Percentiles rank a stretch among this genome's conserved stretches.
Evolutionary conservation across 2,329 filamentous ascomycete genomes (phyloP).

Genomic region (Magnaporthiopsis poae): DNA sequence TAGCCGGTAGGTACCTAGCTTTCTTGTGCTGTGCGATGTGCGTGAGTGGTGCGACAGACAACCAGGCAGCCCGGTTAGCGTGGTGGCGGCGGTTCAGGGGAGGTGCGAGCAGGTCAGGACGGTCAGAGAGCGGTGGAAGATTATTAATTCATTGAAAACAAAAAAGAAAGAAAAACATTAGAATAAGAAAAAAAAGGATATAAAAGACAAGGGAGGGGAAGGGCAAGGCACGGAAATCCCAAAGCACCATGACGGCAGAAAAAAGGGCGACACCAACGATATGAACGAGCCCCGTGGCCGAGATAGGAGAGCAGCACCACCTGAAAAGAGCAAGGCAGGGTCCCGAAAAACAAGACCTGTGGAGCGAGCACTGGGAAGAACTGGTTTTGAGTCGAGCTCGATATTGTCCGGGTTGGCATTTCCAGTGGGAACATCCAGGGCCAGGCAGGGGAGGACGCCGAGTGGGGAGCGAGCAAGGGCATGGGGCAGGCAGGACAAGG

Average conservation of each 20-base stretch:
- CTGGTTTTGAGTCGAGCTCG: conserved; percentile 4
- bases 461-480: background rate
- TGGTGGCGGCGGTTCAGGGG: background rate
- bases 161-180: background rate
- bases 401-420: conserved; percentile 4
- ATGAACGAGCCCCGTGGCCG: background rate
- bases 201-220: background rate
- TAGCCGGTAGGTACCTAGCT: background rate
- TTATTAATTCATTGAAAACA: background rate
- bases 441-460: background rate
- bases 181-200: background rate
- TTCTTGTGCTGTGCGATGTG: background rate
- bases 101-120: background rate
- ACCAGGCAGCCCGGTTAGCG: background rate
- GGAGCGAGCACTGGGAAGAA: background rate
- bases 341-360: background rate
- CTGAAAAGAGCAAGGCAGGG: background rate
- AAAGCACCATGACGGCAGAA: background rate
- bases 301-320: background rate
- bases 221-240: conserved; percentile 1
- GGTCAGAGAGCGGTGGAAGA: background rate
- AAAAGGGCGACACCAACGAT: conserved; percentile 1
- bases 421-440: background rate
- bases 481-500: background rate
- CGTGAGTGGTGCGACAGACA: background rate